A percentile compares a stretch with the other conserved stretches of the same genome.
Evolutionary conservation across 1,139 yeast species (phyloP).

Genomic region (Scheffersomyces illinoinensis): DNA sequence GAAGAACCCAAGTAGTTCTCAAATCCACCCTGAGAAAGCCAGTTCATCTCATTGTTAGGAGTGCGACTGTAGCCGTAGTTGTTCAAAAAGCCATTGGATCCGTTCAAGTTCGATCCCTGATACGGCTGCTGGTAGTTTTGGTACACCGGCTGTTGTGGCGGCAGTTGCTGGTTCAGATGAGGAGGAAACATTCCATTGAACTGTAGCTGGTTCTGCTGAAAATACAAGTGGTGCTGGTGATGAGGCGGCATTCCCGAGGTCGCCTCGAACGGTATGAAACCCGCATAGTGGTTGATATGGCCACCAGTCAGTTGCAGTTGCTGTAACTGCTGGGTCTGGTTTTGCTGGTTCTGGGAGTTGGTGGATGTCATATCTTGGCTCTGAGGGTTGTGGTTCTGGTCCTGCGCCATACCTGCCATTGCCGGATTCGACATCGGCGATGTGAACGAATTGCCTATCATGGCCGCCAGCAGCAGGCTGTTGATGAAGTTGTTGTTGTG

Average conservation of each 20-base stretch:
- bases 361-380: neutral
- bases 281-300: conserved; percentile 17
- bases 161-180: conserved; percentile 5
- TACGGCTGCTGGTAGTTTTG: conserved; percentile 7
- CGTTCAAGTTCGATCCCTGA: conserved; percentile 2
- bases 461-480: conserved; percentile 1
- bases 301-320: neutral
- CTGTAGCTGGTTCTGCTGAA: conserved; percentile 8
- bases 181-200: conserved; percentile 1
- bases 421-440: conserved; percentile 1
- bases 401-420: conserved; percentile 1
- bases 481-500: conserved; percentile 15
- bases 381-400: conserved; percentile 3
- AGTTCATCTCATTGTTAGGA: neutral
- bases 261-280: conserved; percentile 19
- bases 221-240: conserved; percentile 8
- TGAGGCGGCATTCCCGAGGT: conserved; percentile 7
- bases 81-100: neutral
- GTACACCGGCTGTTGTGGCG: conserved; percentile 5
- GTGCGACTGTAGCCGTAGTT: neutral
- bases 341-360: neutral
- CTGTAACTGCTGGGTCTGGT: conserved; percentile 1
- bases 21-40: neutral
- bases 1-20: neutral
- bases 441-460: neutral